These are phyloP conservation scores for Microthlaspi erraticum DNA, from an alignment of 345 rosid species.

Conservation along the genomic window DNA sequence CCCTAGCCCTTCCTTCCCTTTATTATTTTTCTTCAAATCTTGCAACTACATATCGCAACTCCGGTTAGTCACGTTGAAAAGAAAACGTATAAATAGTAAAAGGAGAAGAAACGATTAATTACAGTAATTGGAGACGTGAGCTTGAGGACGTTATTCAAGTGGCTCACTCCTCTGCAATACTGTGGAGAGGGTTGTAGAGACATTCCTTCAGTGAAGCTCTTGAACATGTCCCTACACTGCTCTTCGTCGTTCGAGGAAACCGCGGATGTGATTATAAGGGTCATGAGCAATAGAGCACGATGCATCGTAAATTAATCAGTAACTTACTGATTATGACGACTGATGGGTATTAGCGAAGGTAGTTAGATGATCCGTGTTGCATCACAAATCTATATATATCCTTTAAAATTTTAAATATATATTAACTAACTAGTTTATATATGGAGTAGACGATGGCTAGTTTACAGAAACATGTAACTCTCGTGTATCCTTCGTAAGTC, in stretches of 20 bases:
- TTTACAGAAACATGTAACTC: conserved; percentile 28
- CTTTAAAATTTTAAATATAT: not conserved
- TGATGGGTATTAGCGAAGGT: not conserved
- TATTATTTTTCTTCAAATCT: not conserved
- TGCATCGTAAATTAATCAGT: conserved; percentile 9
- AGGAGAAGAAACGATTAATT: conserved; percentile 2
- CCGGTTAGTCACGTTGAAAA: not conserved
- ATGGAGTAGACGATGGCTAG: not conserved
- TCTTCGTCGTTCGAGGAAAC: conserved; percentile 34
- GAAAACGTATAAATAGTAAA: not conserved
- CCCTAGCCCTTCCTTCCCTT: not conserved
- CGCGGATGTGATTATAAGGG: conserved; percentile 23
- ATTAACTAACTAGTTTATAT: not conserved
- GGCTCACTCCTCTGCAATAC: conserved; percentile 42
- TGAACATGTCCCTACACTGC: conserved; percentile 32
- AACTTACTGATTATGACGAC: not conserved
- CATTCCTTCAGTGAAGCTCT: conserved; percentile 22
- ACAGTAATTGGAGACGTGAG: conserved; percentile 25
- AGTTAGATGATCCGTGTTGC: not conserved
- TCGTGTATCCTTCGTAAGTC: conserved; percentile 16
- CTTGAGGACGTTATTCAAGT: conserved; percentile 36
- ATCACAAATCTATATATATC: not conserved
- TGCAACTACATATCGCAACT: conserved; percentile 13
- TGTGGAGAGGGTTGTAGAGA: conserved; percentile 29
- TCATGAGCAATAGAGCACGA: conserved; percentile 37